A percentile compares a stretch with the other conserved stretches of the same genome.
Conservation (phyloP, 352 stramenopile genomes). For the Phytophthora quininea region DNA sequence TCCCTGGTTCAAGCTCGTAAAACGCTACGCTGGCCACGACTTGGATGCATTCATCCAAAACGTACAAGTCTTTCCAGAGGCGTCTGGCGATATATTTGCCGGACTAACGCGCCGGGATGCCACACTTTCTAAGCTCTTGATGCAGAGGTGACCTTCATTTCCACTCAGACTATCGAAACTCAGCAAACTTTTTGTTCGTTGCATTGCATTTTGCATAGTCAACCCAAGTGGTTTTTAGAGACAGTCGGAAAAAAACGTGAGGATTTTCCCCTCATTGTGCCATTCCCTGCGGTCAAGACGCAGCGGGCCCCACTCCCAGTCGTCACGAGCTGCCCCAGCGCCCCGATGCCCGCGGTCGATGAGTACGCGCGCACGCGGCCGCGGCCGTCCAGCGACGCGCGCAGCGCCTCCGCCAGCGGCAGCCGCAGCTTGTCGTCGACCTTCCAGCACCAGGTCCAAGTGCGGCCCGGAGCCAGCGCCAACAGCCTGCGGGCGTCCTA, state of each 20-base stretch:
- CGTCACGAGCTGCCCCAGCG: neutral
- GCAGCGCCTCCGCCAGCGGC: constrained; percentile 19
- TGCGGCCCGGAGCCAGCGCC: constrained; percentile 12
- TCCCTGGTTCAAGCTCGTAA: neutral
- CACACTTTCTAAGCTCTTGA: neutral
- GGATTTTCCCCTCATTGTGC: neutral
- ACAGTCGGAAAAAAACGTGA: neutral
- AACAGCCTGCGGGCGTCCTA: constrained; percentile 37
- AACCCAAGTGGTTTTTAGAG: neutral
- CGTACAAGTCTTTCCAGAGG: neutral
- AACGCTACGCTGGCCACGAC: neutral
- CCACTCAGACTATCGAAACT: neutral
- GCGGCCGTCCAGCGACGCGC: constrained; percentile 26
- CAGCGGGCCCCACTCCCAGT: neutral
- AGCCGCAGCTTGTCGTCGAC: constrained; percentile 26
- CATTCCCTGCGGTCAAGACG: neutral
- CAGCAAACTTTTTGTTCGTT: neutral
- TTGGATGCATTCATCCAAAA: neutral
- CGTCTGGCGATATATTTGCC: neutral
- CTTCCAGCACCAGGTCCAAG: constrained; percentile 42
- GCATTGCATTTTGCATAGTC: neutral
- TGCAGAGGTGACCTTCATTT: too few relatives aligned
- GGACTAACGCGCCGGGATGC: neutral
- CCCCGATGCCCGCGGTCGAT: constrained; percentile 44
- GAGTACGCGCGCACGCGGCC: constrained; percentile 45